Conservation (phyloP, 1,139 yeast species). For the Hyphopichia khmerensis region DNA sequence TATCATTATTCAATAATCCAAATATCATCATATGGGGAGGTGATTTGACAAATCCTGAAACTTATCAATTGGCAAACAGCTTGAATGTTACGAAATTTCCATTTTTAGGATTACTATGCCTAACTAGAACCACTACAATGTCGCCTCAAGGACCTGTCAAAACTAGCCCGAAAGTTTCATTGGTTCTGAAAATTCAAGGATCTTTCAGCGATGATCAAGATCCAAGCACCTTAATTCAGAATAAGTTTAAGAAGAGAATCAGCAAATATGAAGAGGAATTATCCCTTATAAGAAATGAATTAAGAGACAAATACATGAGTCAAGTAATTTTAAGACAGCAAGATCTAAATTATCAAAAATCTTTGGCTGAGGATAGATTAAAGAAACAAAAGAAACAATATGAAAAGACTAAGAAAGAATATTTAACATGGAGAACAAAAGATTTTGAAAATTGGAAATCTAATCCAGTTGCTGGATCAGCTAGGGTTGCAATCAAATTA, state of each 20-base stretch:
- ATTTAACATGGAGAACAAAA: constrained; percentile 47
- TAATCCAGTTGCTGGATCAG: constrained; percentile 24
- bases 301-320: constrained; percentile 58
- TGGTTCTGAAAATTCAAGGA: constrained; percentile 71
- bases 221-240: constrained; percentile 24
- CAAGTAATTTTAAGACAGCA: constrained; percentile 70
- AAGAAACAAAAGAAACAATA: constrained; percentile 28
- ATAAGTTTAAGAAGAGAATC: constrained; percentile 42
- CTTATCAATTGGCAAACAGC: constrained; percentile 78
- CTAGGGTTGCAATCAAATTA: constrained; percentile 61
- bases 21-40: constrained; percentile 84
- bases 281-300: constrained; percentile 55
- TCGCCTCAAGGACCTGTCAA: constrained; percentile 59
- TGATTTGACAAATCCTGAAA: constrained; percentile 75
- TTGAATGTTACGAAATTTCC: constrained; percentile 78
- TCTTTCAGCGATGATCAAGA: constrained; percentile 34
- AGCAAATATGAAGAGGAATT: constrained; percentile 64
- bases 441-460: constrained; percentile 38
- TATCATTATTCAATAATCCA: constrained; percentile 50
- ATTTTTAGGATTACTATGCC: constrained; percentile 66
- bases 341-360: constrained; percentile 72
- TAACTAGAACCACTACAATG: constrained; percentile 54
- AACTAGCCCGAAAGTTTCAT: constrained; percentile 54
- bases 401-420: constrained; percentile 25
- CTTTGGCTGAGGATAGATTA: constrained; percentile 57